Evolutionary conservation across 768 basidiomycete genomes (phyloP).

Genomic region (Leccinum olivaceopallidum): DNA sequence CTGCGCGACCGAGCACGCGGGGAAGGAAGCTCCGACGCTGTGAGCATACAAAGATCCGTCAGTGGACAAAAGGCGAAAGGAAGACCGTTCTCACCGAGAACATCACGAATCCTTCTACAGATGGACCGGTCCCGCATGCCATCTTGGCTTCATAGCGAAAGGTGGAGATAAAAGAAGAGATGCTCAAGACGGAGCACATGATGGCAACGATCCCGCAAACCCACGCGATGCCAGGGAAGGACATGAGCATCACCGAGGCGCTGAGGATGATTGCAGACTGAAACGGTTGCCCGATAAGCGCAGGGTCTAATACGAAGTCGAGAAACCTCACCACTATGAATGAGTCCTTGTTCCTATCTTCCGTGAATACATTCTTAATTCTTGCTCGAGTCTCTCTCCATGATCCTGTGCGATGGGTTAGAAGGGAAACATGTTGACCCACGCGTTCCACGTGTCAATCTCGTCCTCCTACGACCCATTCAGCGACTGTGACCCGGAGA

Average conservation of each 20-base stretch:
- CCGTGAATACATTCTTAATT: slow-evolving; percentile 45
- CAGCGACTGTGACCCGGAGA: neutral
- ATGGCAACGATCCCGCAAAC: slow-evolving; percentile 67
- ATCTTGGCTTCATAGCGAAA: slow-evolving; percentile 66
- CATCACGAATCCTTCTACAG: slow-evolving; percentile 56
- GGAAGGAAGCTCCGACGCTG: no score
- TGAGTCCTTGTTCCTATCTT: slow-evolving; percentile 60
- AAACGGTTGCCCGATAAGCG: slow-evolving; percentile 5
- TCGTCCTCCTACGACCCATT: slow-evolving; percentile 64
- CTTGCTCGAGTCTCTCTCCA: slow-evolving; percentile 51
- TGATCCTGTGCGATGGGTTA: slow-evolving; percentile 47
- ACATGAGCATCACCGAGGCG: slow-evolving; percentile 71
- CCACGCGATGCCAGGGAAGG: slow-evolving; percentile 68
- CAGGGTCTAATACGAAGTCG: neutral
- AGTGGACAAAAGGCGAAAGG: neutral
- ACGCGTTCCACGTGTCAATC: slow-evolving; percentile 81
- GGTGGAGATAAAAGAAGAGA: slow-evolving; percentile 28
- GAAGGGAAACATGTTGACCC: neutral
- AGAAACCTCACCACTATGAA: slow-evolving; percentile 56
- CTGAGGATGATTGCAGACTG: slow-evolving; percentile 82
- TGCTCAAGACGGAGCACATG: slow-evolving; percentile 21
- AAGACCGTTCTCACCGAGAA: slow-evolving; percentile 39
- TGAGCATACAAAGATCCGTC: neutral
- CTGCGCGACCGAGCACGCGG: no score
- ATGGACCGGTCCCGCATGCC: slow-evolving; percentile 46